Base-by-base conservation (phyloP, 176 grass and related monocot species). In the Musa schizocarpa region DNA sequence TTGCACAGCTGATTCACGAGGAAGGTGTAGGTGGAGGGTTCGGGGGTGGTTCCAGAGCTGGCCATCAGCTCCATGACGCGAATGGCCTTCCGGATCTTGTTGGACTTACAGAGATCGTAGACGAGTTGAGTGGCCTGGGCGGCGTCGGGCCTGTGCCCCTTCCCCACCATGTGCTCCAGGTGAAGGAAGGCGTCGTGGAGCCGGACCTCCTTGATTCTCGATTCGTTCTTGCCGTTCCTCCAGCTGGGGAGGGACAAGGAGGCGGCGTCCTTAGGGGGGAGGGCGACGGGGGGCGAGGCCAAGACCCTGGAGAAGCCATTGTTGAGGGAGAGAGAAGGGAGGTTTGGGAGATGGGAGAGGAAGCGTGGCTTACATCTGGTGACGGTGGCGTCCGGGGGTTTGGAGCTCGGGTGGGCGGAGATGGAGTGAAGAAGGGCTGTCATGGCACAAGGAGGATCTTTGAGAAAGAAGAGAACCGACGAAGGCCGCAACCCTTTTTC, bases 1-100 rank as follows among this genome's bases (percentile, higher is more conserved):
- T 76, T 82, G 73, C 80, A 82, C 43, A 82, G 17, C 19, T 82
- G 80, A n/a, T 69, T 69, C 8, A 82, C 80, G 8, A 82, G 22
- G 80, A 82, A 82, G 50, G 52, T 69, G 53, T 76, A 82, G 11
- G 72, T 58, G 9, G 80, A 58, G 14, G 52, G 22, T 1, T 76
- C 72, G 50, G 80, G 80, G 9, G 72, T 55, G 52, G 29, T 13
- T 27, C 80, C 80, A 25, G 80, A 49, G 12, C 5, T 10, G 48
- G 51, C 63, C 63, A 82, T 82, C 63, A 82, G 12, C 9, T 82
- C 80, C 63, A 75, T 75, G 52, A 68, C 72, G 2, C 80, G 72
- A 20, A 76, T 63, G 19, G 80, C 80, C 63, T 75, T 75, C 7
- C 80, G 72, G 24, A 75, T 59, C 72, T 75, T 75, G 22, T 61